Evolutionary conservation across 169 alveolate species (phyloP).

Genomic region (Eimeria praecox): DNA sequence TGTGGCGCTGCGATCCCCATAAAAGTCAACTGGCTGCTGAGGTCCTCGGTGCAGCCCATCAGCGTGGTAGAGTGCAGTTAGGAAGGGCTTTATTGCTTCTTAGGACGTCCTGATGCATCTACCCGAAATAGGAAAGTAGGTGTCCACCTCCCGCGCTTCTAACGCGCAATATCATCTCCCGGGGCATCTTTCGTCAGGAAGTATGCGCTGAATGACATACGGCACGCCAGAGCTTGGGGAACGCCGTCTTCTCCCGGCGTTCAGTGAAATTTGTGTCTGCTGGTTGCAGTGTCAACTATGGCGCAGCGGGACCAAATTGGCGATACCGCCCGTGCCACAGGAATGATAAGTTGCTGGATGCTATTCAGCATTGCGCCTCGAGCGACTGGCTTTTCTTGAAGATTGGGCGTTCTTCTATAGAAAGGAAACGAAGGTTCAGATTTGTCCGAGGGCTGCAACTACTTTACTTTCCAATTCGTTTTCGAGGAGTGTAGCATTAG

Average conservation of each 20-base stretch:
- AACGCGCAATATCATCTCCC: background rate
- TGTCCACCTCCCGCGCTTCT: background rate
- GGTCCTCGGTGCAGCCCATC: too few relatives aligned
- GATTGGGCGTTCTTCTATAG: background rate
- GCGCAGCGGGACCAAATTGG: too few relatives aligned
- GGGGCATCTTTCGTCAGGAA: background rate
- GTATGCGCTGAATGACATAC: background rate
- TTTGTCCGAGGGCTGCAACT: background rate
- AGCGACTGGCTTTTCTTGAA: background rate
- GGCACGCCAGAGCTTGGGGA: too few relatives aligned
- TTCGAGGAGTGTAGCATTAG: background rate
- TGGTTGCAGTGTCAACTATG: too few relatives aligned
- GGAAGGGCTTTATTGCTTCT: background rate
- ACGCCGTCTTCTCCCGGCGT: too few relatives aligned
- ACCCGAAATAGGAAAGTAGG: background rate
- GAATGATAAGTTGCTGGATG: background rate
- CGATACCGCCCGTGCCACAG: background rate
- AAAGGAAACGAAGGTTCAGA: background rate
- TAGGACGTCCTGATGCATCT: background rate
- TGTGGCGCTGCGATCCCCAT: background rate
- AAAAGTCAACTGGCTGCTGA: background rate
- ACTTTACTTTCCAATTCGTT: too few relatives aligned
- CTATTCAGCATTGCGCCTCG: too few relatives aligned
- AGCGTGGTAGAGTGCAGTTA: background rate
- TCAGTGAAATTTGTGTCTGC: too few relatives aligned